A percentile compares a stretch with the other conserved stretches of the same genome.
Conservation (phyloP, 192 early-diverging fungal genomes). For the Phlyctochytrium arcticum region DNA sequence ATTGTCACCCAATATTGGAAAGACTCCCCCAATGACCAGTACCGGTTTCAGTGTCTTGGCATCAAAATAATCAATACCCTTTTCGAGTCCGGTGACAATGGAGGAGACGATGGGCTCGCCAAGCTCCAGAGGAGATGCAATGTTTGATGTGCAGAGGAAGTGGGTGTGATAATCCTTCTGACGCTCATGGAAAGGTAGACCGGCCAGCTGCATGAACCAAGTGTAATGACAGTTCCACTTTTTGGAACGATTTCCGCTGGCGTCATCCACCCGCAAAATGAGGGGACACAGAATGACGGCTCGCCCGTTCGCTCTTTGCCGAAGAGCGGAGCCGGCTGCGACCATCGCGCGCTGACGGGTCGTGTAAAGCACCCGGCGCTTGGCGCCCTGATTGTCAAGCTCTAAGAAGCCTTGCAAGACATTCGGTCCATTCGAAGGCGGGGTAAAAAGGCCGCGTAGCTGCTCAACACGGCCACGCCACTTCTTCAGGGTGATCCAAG, state of each 20-base stretch:
- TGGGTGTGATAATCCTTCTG: conserved; percentile 14
- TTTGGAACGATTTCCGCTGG: conserved; percentile 24
- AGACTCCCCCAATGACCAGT: conserved; percentile 1
- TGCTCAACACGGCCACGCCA: background rate
- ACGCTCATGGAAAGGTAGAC: conserved; percentile 16
- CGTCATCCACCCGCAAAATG: conserved; percentile 20
- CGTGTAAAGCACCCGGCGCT: background rate
- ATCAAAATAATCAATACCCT: conserved; percentile 11
- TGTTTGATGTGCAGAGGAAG: conserved; percentile 18
- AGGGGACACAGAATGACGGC: conserved; percentile 13
- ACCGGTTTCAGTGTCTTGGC: background rate
- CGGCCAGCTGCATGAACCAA: conserved; percentile 20
- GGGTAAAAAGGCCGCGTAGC: background rate
- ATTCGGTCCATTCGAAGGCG: background rate
- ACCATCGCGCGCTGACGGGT: background rate
- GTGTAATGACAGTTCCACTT: conserved; percentile 27
- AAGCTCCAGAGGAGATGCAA: conserved; percentile 11
- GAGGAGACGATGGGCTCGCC: background rate
- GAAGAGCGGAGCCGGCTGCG: background rate
- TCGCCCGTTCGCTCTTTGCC: background rate
- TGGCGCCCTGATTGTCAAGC: background rate
- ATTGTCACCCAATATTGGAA: background rate
- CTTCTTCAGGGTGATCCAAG: background rate
- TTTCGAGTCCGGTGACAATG: background rate
- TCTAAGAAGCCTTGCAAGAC: background rate